Base-by-base conservation (phyloP, 768 basidiomycete genomes). In the Steccherinum ochraceum region DNA sequence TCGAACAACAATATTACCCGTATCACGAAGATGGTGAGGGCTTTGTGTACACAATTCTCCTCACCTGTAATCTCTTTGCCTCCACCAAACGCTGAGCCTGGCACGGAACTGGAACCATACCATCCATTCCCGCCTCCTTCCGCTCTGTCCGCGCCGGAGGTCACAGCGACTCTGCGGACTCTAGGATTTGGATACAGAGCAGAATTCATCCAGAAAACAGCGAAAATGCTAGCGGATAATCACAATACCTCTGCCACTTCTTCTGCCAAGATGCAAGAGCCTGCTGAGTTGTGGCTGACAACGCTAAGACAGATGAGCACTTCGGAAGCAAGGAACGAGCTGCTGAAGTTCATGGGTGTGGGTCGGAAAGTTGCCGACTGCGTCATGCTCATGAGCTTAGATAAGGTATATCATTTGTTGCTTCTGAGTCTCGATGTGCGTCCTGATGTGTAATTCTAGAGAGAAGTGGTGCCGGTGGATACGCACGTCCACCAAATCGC, bases 331-430 rank as follows among this genome's bases (percentile, higher is more conserved):
- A 73, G 93, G 57, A 74, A 78, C 40, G 83, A 87, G 56, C 73
- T 99, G 20, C 69, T 95, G 27, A 83, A 79, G 61, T 82, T 97
- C 50, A 76, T 88, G 41, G 96, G 96, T 0, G 95, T 99, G 1
- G 96, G 96, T 4, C 77, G 91, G 27, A 99, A 99, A 64, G 96
- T 99, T 0, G 95, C 95, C 2, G 96, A 99, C 62, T 99, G 96
- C 60, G 71, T 96, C 24, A 68, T 96, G 46, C 71, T 97, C 13
- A 95, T 97, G 93, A 90, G 89, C 61, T 64, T 94, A 52, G 87
- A 95, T 69, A 90, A 93, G 77, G 91, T 90, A 56, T 18, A 62
- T 49, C 50, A 49, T 3, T 39, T 11, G 35, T n/a, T n/a, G n/a
- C n/a, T n/a, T 39, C 35, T 39, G n/a, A 39, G 35, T 39, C 35